Evolutionary conservation across 495 filamentous ascomycete genomes (phyloP), one percentile per base, ranked within the genome.

Genomic region (Aspergillus affinis): DNA sequence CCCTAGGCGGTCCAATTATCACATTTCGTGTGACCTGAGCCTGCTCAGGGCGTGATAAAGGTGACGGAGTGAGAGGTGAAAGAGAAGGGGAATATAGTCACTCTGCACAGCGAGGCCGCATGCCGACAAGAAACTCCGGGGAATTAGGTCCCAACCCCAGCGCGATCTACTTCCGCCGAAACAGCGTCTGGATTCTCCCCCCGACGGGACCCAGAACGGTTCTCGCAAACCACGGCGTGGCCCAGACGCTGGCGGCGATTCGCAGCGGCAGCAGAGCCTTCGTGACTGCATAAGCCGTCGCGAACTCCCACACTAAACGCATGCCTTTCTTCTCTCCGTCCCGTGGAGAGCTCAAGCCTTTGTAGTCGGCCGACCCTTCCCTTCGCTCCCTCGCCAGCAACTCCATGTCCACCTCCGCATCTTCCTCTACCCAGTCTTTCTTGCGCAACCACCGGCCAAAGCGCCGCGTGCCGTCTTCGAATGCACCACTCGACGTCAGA

Each of bases 211-310:
- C 75, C 13, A 92, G 73, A 19, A 88, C 73, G 23, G 81, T 72
- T 51, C 86, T 83, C 19, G 94, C 93, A 81, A 97, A 94, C 93
- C 92, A 97, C 47, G 94, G 94, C 54, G 94, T 97, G 15, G 84
- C 88, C 90, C 88, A 94, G 26, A 95, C 78, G 73, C 93, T 96
- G 15, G 83, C 67, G 6, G 84, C 80, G 59, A 98, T 81, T 61
- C 94, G 79, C 8, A 88, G 63, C 6, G 94, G 91, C 62, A 97
- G 70, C 58, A 96, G 65, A 19, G 88, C 86, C 71, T 98, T 98
- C 18, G 89, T 92, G 58, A 97, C 78, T 1, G 90, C 90, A 75
- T 90, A 98, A 19, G 94, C 94, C 41, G 93, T 88, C 17, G 90
- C 93, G 54, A 97, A 83, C 74, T 88, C 82, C 18, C 86, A 65